phyloP scores from a whole-genome alignment of 1,284 basidiomycete genomes.

The Pseudomicrostroma phylloplanum region DNA sequence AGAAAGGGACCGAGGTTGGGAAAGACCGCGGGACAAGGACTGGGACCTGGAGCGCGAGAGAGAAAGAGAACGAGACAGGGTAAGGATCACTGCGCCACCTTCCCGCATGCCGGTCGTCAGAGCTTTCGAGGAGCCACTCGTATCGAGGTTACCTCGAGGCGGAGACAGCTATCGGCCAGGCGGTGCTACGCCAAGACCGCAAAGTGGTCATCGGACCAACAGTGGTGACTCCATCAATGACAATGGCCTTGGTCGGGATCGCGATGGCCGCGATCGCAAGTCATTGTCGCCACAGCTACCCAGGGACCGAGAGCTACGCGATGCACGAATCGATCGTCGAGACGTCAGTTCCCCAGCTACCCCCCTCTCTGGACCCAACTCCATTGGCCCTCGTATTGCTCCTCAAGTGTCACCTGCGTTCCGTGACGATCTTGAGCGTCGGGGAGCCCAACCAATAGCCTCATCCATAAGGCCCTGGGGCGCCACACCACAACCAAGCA shows the following conservation, averaged over 20 bases:
- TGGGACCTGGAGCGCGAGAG: slow-evolving; percentile 13
- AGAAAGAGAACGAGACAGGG: slow-evolving; percentile 19
- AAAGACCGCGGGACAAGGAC: slow-evolving; percentile 17
- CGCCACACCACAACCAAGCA: background rate
- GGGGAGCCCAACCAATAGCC: background rate
- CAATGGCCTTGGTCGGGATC: slow-evolving; percentile 10
- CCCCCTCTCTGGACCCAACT: background rate
- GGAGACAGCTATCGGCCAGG: slow-evolving; percentile 17
- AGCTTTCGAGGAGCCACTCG: slow-evolving; percentile 17
- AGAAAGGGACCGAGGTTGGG: slow-evolving; percentile 24
- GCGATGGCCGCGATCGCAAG: background rate
- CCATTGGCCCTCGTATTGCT: background rate
- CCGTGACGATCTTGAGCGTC: background rate
- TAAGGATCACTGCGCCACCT: slow-evolving; percentile 14
- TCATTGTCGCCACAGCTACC: background rate
- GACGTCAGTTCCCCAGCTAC: slow-evolving; percentile 1
- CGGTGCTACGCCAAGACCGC: slow-evolving; percentile 15
- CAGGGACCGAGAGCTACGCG: too few species aligned
- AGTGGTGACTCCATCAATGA: background rate
- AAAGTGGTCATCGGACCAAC: slow-evolving; percentile 16
- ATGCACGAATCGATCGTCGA: background rate
- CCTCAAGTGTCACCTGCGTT: background rate
- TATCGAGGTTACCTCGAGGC: slow-evolving; percentile 18
- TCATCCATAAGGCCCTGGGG: background rate
- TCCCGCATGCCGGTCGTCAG: slow-evolving; percentile 16